Percentiles rank a stretch among this genome's conserved stretches.
Evolutionary conservation across 2,329 filamentous ascomycete species (phyloP).

Genomic region (Aureobasidium lini): DNA sequence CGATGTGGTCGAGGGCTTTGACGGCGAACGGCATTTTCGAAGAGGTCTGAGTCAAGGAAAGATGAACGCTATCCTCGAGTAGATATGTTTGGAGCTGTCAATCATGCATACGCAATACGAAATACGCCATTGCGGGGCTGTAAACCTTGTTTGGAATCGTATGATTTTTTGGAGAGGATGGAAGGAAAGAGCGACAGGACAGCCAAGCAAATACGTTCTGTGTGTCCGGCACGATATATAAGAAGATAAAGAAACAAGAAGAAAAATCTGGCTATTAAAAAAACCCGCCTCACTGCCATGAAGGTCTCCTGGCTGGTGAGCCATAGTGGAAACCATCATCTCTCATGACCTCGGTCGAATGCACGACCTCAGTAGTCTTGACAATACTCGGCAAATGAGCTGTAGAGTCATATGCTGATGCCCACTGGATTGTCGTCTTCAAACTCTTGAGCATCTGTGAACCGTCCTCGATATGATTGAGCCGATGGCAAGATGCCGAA

Average conservation of each 20-base stretch:
- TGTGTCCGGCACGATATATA: not conserved
- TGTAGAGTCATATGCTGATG: not conserved
- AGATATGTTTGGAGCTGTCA: not conserved
- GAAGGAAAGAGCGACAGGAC: not conserved
- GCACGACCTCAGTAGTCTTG: slow-evolving; percentile 8
- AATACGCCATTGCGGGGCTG: not conserved
- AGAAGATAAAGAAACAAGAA: not conserved
- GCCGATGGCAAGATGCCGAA: not conserved
- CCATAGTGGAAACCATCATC: not conserved
- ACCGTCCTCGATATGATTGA: not conserved
- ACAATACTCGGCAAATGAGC: not conserved
- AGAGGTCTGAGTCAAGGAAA: no score
- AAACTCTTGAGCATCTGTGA: not conserved
- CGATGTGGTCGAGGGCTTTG: slow-evolving; percentile 51
- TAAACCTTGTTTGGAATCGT: not conserved
- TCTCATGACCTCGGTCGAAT: not conserved
- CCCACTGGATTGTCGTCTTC: not conserved
- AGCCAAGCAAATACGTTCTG: no score
- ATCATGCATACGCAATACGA: not conserved
- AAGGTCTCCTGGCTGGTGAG: not conserved
- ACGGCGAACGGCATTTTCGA: slow-evolving; percentile 20
- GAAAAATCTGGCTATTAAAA: not conserved
- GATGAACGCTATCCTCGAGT: not conserved
- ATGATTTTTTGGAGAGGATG: not conserved
- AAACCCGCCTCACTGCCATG: not conserved